phyloP scores from a whole-genome alignment of 2,329 filamentous ascomycete genomes.

The Paecilomyces sp. region DNA sequence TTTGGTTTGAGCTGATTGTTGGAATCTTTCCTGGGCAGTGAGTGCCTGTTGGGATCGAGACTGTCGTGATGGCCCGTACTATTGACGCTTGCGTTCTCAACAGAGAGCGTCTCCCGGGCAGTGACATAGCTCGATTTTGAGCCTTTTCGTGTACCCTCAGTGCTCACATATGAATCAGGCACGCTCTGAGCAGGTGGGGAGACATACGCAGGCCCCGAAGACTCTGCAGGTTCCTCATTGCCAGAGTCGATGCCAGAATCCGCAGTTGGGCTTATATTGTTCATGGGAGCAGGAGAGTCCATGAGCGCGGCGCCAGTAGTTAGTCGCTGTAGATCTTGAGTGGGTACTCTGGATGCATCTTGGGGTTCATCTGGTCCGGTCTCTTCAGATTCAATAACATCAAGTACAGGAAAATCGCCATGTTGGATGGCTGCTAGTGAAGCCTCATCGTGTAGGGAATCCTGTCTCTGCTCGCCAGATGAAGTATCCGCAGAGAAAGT shows the following conservation, averaged over 20 bases:
- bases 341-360: conserved; percentile 3
- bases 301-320: neutral
- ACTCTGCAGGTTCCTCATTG: neutral
- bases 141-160: conserved; percentile 11
- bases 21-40: neutral
- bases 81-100: neutral
- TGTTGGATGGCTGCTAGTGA: neutral
- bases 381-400: neutral
- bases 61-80: neutral
- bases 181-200: neutral
- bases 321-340: conserved; percentile 7
- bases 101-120: conserved; percentile 16
- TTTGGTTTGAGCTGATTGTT: neutral
- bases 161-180: neutral
- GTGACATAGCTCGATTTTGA: conserved; percentile 23
- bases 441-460: neutral
- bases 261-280: neutral
- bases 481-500: conserved; percentile 47
- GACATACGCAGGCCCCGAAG: neutral
- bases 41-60: neutral
- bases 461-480: conserved; percentile 34
- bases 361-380: neutral
- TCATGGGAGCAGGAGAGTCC: neutral
- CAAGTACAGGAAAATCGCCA: neutral
- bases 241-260: neutral